Percentiles rank a stretch among this genome's conserved stretches.
Evolutionary conservation across 2,329 filamentous ascomycete genomes (phyloP).

Genomic region (Xenoacremonium recifei): DNA sequence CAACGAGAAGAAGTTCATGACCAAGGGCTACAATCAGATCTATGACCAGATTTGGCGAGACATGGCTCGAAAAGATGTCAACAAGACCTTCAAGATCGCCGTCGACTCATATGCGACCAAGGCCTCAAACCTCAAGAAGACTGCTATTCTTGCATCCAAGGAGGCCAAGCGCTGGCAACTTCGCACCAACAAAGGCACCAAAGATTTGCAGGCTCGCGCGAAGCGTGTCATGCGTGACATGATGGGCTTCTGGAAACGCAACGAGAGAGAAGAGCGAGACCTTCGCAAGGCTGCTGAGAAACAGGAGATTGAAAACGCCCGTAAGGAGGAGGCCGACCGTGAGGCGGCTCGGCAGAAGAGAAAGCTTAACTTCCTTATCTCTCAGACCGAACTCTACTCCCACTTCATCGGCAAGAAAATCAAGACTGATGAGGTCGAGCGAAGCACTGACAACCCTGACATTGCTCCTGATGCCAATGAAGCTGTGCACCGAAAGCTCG

Average conservation of each 20-base stretch:
- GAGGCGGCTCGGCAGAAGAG: slow-evolving; percentile 97
- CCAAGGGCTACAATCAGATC: slow-evolving; percentile 93
- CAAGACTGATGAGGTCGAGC: slow-evolving; percentile 92
- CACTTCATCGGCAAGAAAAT: slow-evolving; percentile 99
- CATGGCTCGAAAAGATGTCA: slow-evolving; percentile 87
- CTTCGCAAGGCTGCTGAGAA: slow-evolving; percentile 90
- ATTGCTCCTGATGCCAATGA: slow-evolving; percentile 53
- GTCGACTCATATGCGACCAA: slow-evolving; percentile 82
- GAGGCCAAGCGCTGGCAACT: slow-evolving; percentile 97
- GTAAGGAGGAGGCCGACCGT: slow-evolving; percentile 94
- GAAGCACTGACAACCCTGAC: slow-evolving; percentile 79
- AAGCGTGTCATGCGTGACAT: slow-evolving; percentile 99
- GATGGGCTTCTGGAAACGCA: slow-evolving; percentile 99
- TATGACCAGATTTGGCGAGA: slow-evolving; percentile 98
- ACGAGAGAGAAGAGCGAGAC: slow-evolving; percentile 95
- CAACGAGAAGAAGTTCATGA: slow-evolving; percentile 68
- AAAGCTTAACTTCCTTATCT: slow-evolving; percentile 99
- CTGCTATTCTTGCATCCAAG: slow-evolving; percentile 92
- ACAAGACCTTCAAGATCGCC: slow-evolving; percentile 88
- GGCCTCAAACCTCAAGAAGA: slow-evolving; percentile 96
- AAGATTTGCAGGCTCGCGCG: slow-evolving; percentile 92
- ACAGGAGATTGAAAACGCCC: slow-evolving; percentile 93
- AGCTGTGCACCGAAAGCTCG: slow-evolving; percentile 40
- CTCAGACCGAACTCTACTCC: slow-evolving; percentile 96
- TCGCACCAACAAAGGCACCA: slow-evolving; percentile 96